Conservation (phyloP, 2,329 filamentous ascomycete species). For the Colletotrichum orchidophilum region DNA sequence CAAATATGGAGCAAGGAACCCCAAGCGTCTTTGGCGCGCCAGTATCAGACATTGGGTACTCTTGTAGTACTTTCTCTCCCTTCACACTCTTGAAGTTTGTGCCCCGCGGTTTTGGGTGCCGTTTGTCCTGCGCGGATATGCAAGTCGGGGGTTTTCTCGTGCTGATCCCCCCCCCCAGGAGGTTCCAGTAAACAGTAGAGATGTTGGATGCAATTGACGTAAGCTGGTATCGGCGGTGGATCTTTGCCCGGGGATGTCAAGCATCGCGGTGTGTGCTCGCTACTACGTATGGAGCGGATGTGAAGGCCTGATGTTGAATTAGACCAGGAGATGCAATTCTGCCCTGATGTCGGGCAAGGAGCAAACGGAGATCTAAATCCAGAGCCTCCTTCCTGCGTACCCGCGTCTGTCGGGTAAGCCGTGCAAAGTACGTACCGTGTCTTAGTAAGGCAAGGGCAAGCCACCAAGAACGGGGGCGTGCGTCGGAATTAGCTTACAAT, state of each 20-base stretch:
- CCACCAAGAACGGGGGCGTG: background rate
- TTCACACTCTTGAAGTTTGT: background rate
- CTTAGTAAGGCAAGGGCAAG: background rate
- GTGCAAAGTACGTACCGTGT: background rate
- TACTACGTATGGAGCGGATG: background rate
- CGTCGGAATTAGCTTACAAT: background rate
- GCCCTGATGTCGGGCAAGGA: background rate
- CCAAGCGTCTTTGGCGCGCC: slow-evolving; percentile 11
- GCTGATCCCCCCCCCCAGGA: background rate
- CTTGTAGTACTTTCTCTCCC: slow-evolving; percentile 1
- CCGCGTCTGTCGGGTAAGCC: background rate
- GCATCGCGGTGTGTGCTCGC: background rate
- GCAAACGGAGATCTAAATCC: background rate
- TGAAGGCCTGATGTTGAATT: background rate
- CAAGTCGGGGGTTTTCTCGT: slow-evolving; percentile 1
- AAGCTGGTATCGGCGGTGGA: background rate
- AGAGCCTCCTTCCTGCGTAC: background rate
- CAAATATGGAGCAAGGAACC: background rate
- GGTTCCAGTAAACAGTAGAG: background rate
- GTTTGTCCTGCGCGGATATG: background rate
- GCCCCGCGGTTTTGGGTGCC: background rate
- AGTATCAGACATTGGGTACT: background rate
- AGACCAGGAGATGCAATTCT: background rate
- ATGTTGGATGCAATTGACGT: background rate
- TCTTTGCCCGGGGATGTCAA: background rate